Evolutionary conservation across 257 asterid genomes (phyloP), one percentile per base, ranked within the genome.

Genomic region (Plantago ovata): DNA sequence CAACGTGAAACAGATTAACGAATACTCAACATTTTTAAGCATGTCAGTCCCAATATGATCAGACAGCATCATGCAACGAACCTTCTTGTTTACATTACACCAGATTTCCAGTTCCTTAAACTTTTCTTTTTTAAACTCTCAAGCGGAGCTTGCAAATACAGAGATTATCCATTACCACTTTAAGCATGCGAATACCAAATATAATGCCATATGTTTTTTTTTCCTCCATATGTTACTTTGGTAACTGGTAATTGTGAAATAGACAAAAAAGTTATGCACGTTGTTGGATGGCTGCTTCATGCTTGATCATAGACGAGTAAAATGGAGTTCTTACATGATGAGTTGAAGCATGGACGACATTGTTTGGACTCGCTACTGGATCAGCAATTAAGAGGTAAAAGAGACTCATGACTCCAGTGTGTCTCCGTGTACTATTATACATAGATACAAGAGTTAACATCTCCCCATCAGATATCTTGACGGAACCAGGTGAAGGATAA

Each of bases 341-440:
- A 33, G 67, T 58, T 7, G 68, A 56, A 33, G 77, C 71, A 46
- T 63, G 69, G 56, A 20, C 21, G 61, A 67, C 18, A 12, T 75
- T 36, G 10, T 59, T 64, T 16, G 70, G 38, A 40, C 59, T 46
- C 22, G 68, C 18, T 3, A 78, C 62, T 20, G 87, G 61, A 56
- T 71, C 84, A n/a, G 94, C 84, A 61, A 85, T 61, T 71, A 83
- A 73, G 58, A 91, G 41, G 80, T 91, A 91, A 68, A 91, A 83
- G 19, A 91, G 87, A 40, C 92, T 92, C 98, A 91, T 85, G n/a
- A 91, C 95, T 58, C 96, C 98, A 0, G 94, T 78, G 59, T 81
- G 98, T 38, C 46, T 65, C 72, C 45, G 67, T 32, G 62, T 33
- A 58, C 75, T 75, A 73, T 81, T 85, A 60, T 91, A 91, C 42